Conservation (phyloP, 805 yeast species). For the Myxozyma neglecta region DNA sequence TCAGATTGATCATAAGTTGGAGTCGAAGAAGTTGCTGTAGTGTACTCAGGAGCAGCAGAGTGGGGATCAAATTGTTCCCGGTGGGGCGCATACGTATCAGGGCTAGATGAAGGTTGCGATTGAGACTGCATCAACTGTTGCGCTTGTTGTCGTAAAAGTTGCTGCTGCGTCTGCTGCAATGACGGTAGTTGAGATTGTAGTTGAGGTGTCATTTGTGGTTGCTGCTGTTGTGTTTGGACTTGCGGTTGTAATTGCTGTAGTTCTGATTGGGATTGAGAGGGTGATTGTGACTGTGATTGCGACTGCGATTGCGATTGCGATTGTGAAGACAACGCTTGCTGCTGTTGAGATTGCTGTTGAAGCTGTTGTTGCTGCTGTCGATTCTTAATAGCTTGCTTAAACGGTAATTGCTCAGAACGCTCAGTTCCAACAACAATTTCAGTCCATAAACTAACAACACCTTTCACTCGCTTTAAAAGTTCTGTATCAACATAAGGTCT, state of each 20-base stretch:
- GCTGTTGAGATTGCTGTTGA: background rate
- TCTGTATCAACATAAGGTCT: constrained; percentile 70
- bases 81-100: no score
- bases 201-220: no score
- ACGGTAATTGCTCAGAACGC: constrained; percentile 39
- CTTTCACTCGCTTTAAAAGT: constrained; percentile 67
- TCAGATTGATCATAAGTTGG: constrained; percentile 44
- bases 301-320: background rate
- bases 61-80: background rate
- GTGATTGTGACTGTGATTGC: background rate
- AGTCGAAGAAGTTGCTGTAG: background rate
- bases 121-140: no score
- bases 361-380: constrained; percentile 1
- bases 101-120: no score
- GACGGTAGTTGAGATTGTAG: no score
- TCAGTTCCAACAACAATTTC: constrained; percentile 82
- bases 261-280: no score
- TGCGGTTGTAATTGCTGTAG: no score
- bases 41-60: background rate
- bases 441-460: constrained; percentile 76
- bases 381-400: background rate
- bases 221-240: no score
- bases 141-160: no score
- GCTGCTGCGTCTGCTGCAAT: no score
- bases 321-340: background rate